Conservation (phyloP, 2,329 filamentous ascomycete species). For the Beauveria asiatica region DNA sequence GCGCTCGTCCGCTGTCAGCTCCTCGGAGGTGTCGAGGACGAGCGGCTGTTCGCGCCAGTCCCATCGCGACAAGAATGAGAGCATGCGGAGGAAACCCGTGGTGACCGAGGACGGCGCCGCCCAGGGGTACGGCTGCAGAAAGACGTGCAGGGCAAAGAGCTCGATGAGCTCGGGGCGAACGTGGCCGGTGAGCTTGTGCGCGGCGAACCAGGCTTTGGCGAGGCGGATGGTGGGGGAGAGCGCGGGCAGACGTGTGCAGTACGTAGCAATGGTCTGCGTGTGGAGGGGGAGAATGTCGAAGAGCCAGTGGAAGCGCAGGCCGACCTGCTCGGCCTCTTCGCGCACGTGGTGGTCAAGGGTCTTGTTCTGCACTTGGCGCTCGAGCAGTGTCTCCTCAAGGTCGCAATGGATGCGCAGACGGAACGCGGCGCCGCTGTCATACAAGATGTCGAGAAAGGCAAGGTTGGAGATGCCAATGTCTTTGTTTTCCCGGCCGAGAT, state of each 20-base stretch:
- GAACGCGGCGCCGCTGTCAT: constrained; percentile 64
- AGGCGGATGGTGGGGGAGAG: constrained; percentile 78
- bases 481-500: constrained; percentile 74
- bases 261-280: constrained; percentile 70
- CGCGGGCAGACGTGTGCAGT: constrained; percentile 70
- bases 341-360: constrained; percentile 54
- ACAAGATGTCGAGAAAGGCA: constrained; percentile 73
- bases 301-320: constrained; percentile 61
- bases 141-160: constrained; percentile 68
- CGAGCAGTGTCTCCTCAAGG: constrained; percentile 71
- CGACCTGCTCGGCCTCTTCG: constrained; percentile 59
- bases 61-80: constrained; percentile 77
- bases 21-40: constrained; percentile 60
- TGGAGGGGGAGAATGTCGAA: constrained; percentile 69
- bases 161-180: constrained; percentile 77
- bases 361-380: constrained; percentile 70
- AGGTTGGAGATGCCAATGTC: constrained; percentile 62
- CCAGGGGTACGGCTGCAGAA: constrained; percentile 78
- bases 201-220: constrained; percentile 80
- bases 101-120: constrained; percentile 64
- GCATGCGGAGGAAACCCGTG: constrained; percentile 72
- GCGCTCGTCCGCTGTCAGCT: constrained; percentile 53
- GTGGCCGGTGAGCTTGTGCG: constrained; percentile 70
- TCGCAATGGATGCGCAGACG: constrained; percentile 85
- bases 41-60: constrained; percentile 84